Evolutionary conservation across 2,329 filamentous ascomycete genomes (phyloP).

Genomic region (Westerdykella ornata): DNA sequence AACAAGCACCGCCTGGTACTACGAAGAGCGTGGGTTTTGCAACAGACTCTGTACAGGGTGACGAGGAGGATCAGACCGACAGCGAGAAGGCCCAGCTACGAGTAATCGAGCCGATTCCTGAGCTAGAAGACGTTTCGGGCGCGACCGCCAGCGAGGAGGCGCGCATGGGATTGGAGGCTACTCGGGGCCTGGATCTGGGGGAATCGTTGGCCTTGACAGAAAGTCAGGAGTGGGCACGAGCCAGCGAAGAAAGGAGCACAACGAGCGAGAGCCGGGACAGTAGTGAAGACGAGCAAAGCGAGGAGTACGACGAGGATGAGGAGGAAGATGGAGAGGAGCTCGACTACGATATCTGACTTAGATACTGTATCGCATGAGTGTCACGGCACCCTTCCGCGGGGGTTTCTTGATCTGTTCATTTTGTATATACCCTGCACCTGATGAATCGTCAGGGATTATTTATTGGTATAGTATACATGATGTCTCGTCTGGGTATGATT

Average conservation of each 20-base stretch:
- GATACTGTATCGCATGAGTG: neutral
- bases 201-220: constrained; percentile 26
- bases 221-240: constrained; percentile 34
- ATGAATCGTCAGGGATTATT: too few relatives aligned
- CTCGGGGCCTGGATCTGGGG: constrained; percentile 23
- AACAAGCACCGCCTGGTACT: constrained; percentile 1
- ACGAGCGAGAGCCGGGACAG: constrained; percentile 16
- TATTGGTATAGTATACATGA: too few relatives aligned
- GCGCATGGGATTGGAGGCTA: constrained; percentile 12
- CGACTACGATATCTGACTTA: constrained; percentile 6
- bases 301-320: constrained; percentile 36
- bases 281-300: constrained; percentile 24
- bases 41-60: constrained; percentile 21
- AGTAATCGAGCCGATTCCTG: constrained; percentile 31
- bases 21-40: constrained; percentile 25
- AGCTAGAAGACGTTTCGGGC: constrained; percentile 15
- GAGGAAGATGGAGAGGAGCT: constrained; percentile 29
- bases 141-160: constrained; percentile 5
- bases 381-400: too few relatives aligned
- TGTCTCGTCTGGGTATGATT: too few relatives aligned
- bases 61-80: constrained; percentile 6
- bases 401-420: too few relatives aligned
- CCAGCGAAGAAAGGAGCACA: constrained; percentile 16
- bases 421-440: too few relatives aligned
- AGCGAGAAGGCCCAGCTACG: constrained; percentile 14